Percentiles rank a stretch among this genome's conserved stretches.
These are phyloP conservation scores for Hypoxylon rubiginosum DNA, from an alignment of 2,329 filamentous ascomycete genomes.

Conservation along the genomic window DNA sequence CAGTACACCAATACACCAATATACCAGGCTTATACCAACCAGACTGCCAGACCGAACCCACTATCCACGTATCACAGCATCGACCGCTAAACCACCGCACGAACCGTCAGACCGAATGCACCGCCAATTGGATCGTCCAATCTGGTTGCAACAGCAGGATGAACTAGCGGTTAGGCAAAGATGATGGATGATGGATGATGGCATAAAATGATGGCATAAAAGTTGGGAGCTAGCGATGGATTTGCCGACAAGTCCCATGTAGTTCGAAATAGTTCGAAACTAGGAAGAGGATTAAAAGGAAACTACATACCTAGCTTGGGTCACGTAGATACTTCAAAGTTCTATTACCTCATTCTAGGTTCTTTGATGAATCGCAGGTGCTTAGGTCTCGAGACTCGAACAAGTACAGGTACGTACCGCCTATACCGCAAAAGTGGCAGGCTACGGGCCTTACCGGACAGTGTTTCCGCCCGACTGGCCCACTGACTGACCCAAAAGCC, in stretches of 20 bases:
- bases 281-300: slow-evolving; percentile 2
- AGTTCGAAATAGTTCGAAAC: neutral
- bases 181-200: slow-evolving; percentile 41
- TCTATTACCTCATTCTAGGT: slow-evolving; percentile 29
- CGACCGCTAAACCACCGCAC: slow-evolving; percentile 11
- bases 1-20: neutral
- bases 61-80: slow-evolving; percentile 15
- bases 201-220: no score
- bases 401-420: neutral
- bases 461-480: neutral
- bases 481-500: neutral
- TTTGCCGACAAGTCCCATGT: slow-evolving; percentile 15
- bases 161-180: slow-evolving; percentile 34
- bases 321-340: slow-evolving; percentile 1
- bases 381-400: neutral
- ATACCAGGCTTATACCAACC: neutral
- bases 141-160: slow-evolving; percentile 18
- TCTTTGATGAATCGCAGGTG: slow-evolving; percentile 27
- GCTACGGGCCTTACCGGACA: slow-evolving; percentile 25
- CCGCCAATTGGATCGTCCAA: slow-evolving; percentile 35
- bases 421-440: neutral
- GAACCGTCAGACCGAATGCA: neutral
- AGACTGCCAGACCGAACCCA: no score
- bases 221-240: slow-evolving; percentile 22
- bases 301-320: neutral